These are phyloP conservation scores for Acorus gramineus DNA, from an alignment of 106 monocot species.

Conservation along the genomic window DNA sequence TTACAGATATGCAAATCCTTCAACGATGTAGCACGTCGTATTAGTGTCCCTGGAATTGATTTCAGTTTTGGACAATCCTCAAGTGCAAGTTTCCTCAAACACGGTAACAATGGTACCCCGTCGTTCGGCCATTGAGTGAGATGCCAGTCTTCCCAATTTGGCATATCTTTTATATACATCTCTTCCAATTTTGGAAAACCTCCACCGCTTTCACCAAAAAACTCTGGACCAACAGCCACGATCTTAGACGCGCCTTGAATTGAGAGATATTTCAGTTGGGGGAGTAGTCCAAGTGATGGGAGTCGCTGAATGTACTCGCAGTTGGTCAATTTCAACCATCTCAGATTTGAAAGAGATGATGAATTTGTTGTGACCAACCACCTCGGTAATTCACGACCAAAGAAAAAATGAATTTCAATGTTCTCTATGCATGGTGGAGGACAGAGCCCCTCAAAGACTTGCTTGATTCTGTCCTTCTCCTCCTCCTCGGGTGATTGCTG, in stretches of 20 bases:
- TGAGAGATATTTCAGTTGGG: slow-evolving; percentile 1
- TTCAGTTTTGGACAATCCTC: too few relatives aligned
- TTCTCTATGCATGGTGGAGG: slow-evolving; percentile 10
- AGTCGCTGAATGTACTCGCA: slow-evolving; percentile 1
- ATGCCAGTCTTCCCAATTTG: too few relatives aligned
- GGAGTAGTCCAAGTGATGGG: slow-evolving; percentile 11
- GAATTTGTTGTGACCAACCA: slow-evolving; percentile 3
- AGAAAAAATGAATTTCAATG: slow-evolving; percentile 6
- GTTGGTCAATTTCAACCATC: background rate
- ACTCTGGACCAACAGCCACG: slow-evolving; percentile 1
- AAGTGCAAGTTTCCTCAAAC: too few relatives aligned
- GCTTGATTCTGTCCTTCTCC: background rate
- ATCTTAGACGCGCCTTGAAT: background rate
- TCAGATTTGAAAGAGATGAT: background rate
- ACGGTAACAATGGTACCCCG: too few relatives aligned
- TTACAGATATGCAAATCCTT: too few relatives aligned
- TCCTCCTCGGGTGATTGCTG: background rate
- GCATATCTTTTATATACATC: too few relatives aligned
- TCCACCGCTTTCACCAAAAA: background rate
- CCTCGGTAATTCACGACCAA: slow-evolving; percentile 9
- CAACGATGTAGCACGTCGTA: too few relatives aligned
- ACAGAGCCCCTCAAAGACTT: slow-evolving; percentile 15
- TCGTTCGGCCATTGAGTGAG: too few relatives aligned
- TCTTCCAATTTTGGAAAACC: too few relatives aligned
- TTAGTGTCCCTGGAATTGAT: too few relatives aligned